These are phyloP conservation scores for Tulasnella sp. DNA, from an alignment of 768 basidiomycete genomes.

Conservation along the genomic window DNA sequence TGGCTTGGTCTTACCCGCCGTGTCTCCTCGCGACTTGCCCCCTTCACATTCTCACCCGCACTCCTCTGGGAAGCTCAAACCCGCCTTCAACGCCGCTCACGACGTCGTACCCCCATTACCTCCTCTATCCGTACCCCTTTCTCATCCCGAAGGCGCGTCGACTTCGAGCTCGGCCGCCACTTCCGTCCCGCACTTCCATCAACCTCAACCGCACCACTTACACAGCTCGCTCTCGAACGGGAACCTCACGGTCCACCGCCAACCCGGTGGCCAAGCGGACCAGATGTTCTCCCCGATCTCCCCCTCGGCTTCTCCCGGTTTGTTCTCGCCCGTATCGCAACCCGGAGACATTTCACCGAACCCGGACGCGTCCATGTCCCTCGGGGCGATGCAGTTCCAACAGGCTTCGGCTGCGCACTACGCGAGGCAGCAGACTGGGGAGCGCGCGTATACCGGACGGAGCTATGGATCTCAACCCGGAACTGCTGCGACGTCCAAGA, in stretches of 20 bases:
- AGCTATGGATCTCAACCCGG: background rate
- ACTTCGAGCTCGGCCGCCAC: slow-evolving; percentile 18
- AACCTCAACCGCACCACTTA: background rate
- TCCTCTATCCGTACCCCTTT: slow-evolving; percentile 35
- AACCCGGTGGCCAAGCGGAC: background rate
- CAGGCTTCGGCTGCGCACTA: slow-evolving; percentile 3
- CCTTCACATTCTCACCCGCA: slow-evolving; percentile 38
- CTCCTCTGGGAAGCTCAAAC: slow-evolving; percentile 27
- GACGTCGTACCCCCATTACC: slow-evolving; percentile 22
- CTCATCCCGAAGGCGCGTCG: slow-evolving; percentile 24
- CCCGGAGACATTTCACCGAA: background rate
- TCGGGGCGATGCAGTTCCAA: background rate
- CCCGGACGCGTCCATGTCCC: background rate
- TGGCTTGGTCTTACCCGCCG: slow-evolving; percentile 25
- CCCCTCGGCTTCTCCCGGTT: slow-evolving; percentile 13
- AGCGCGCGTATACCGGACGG: background rate
- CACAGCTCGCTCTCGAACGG: slow-evolving; percentile 10
- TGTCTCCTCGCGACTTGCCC: slow-evolving; percentile 34
- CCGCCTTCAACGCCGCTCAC: slow-evolving; percentile 23
- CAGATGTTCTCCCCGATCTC: slow-evolving; percentile 25
- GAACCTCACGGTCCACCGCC: slow-evolving; percentile 14
- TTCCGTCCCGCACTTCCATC: background rate
- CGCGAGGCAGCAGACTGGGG: background rate
- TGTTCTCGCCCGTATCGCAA: background rate
- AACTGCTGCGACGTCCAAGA: background rate